These are phyloP conservation scores for Ceratocystiopsis brevicomis DNA, from an alignment of 2,329 filamentous ascomycete genomes.

Conservation along the genomic window DNA sequence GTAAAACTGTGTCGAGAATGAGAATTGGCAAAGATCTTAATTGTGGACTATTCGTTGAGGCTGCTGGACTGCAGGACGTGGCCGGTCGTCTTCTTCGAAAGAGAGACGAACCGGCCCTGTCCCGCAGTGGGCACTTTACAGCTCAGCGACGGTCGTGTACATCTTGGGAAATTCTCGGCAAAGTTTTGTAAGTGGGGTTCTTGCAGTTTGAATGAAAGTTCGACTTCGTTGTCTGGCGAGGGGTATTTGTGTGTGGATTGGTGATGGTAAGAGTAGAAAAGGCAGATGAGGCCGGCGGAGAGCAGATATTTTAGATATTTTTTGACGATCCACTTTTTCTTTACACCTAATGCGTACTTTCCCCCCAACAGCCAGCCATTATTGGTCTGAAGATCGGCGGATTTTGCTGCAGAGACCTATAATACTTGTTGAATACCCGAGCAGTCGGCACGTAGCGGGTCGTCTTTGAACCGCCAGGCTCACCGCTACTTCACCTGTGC, in stretches of 20 bases:
- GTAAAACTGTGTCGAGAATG: constrained; percentile 46
- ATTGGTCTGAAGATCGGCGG: too few relatives aligned
- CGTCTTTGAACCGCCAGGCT: too few relatives aligned
- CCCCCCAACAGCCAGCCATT: constrained; percentile 5
- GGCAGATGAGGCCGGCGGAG: not conserved
- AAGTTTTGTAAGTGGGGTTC: constrained; percentile 31
- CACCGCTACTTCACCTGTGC: too few relatives aligned
- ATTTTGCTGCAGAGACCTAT: too few relatives aligned
- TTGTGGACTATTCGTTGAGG: constrained; percentile 47
- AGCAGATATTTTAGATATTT: constrained; percentile 11
- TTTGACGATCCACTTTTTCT: constrained; percentile 3
- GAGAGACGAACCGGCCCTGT: constrained; percentile 23
- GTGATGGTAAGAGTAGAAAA: constrained; percentile 10
- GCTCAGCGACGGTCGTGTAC: constrained; percentile 68
- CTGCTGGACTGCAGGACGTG: constrained; percentile 66
- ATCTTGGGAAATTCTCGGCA: constrained; percentile 46
- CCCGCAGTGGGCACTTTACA: constrained; percentile 78
- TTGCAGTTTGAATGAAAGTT: constrained; percentile 23
- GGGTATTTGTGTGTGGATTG: constrained; percentile 13
- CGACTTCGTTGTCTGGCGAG: constrained; percentile 48
- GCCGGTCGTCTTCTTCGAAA: constrained; percentile 18
- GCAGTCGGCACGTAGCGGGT: too few relatives aligned
- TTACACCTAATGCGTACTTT: constrained; percentile 1
- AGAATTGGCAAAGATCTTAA: constrained; percentile 33
- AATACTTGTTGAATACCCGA: too few relatives aligned